These are phyloP conservation scores for Odontarrhena argentea DNA, from an alignment of 345 rosid species.

Conservation along the genomic window DNA sequence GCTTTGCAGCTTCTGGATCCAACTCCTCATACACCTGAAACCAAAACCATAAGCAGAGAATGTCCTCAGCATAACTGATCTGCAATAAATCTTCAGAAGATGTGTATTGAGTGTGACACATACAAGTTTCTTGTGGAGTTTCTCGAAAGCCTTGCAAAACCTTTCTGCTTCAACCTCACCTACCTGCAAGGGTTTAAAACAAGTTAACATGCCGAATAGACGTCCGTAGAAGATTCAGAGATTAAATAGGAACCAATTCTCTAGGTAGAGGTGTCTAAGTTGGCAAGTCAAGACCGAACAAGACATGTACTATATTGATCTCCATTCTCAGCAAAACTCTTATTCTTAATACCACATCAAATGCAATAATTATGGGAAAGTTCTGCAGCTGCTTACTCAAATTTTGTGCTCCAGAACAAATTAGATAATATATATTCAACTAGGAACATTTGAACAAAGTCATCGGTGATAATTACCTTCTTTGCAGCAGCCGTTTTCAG, in stretches of 20 bases:
- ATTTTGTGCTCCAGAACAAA: neutral
- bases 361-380: neutral
- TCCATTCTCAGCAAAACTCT: neutral
- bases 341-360: neutral
- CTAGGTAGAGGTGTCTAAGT: neutral
- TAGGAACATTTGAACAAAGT: slow-evolving; percentile 8
- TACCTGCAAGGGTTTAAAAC: slow-evolving; percentile 46
- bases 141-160: slow-evolving; percentile 74
- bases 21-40: slow-evolving; percentile 71
- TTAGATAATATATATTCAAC: neutral
- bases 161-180: slow-evolving; percentile 71
- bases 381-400: neutral
- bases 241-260: slow-evolving; percentile 19
- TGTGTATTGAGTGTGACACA: slow-evolving; percentile 13
- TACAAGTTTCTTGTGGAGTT: slow-evolving; percentile 81
- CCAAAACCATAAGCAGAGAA: slow-evolving; percentile 2
- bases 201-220: neutral
- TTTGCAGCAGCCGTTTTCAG: slow-evolving; percentile 58
- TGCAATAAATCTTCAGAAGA: neutral
- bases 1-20: slow-evolving; percentile 60
- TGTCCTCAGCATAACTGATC: neutral
- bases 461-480: slow-evolving; percentile 55
- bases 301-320: neutral
- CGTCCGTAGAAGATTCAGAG: slow-evolving; percentile 9
- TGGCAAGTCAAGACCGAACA: slow-evolving; percentile 7